Evolutionary conservation across 2,329 filamentous ascomycete genomes (phyloP).

Genomic region (Chaetothyriales sp.): DNA sequence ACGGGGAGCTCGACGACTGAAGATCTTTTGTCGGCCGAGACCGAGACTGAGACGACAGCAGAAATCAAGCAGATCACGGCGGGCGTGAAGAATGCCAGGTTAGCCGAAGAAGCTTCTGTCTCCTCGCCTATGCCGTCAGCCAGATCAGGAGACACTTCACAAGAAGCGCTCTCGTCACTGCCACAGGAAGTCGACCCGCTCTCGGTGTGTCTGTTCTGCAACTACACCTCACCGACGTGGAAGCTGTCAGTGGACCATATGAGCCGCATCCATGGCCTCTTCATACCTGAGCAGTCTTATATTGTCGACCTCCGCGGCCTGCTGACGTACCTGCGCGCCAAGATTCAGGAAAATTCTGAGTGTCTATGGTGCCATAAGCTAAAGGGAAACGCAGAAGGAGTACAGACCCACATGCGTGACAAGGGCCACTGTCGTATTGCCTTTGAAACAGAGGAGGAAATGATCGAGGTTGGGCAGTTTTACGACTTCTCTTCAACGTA

Average conservation of each 20-base stretch:
- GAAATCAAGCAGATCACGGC: conserved; percentile 62
- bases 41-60: conserved; percentile 55
- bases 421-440: conserved; percentile 95
- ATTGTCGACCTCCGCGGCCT: conserved; percentile 70
- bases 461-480: conserved; percentile 86
- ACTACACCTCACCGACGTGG: conserved; percentile 61
- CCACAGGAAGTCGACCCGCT: conserved; percentile 29
- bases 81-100: conserved; percentile 52
- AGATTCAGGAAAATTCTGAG: conserved; percentile 64
- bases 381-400: conserved; percentile 60
- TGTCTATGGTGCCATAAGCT: conserved; percentile 79
- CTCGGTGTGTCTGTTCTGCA: conserved; percentile 74
- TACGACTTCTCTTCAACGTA: conserved; percentile 97
- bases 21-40: conserved; percentile 23
- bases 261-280: conserved; percentile 86
- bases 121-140: conserved; percentile 24
- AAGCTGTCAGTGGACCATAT: conserved; percentile 71
- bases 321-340: conserved; percentile 60
- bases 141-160: conserved; percentile 31
- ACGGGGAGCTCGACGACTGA: conserved; percentile 55
- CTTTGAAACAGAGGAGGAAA: conserved; percentile 73
- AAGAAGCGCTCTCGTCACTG: conserved; percentile 16
- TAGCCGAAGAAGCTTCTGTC: conserved; percentile 29
- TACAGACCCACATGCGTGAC: conserved; percentile 95
- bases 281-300: conserved; percentile 79